Evolutionary conservation across 2,329 filamentous ascomycete genomes (phyloP), one percentile per base, ranked within the genome.

Genomic region (Alternaria brassicae): DNA sequence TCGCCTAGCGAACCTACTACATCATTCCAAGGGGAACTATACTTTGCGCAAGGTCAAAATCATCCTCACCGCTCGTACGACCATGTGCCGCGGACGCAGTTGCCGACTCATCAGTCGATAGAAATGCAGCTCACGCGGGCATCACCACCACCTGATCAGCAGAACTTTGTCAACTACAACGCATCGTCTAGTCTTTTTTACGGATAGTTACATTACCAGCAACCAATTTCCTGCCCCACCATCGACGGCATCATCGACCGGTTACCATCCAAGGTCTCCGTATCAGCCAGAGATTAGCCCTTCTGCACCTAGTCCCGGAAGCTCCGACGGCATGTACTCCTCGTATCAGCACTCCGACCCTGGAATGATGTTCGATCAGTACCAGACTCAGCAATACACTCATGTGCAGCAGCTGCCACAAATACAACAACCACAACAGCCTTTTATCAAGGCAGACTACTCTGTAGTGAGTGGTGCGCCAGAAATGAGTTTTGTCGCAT

Each of bases 141-240:
- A 36, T 73, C 72, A 23, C 72, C 72, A 21, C 56, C 68, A 7
- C 68, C 72, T 12, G 68, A 68, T 27, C 65, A 67, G 13, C 60
- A 70, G 19, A 66, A 60, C 17, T 71, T 71, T 41, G 61, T 74
- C 59, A 75, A 75, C 45, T 73, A 72, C 54, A 58, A 72, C 53
- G 62, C 61, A 36, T 55, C 63, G 0, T 71, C 73, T 8, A 37
- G 65, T 17, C 52, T 72, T 15, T 15, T 72, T 75, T 41, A 72
- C 67, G 3, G 66, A 72, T 3, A 62, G 45, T 42, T 73, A 74
- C 56, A 61, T 58, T n/a, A 68, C 63, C 7, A 58, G 59, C 12
- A 52, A 61, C 21, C 66, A 64, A 8, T 60, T 63, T 30, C 40
- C 56, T 8, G 66, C 69, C 17, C 55, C 66, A 34, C 70, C 73